Base-by-base conservation (phyloP, 768 basidiomycete genomes). In the Naganishia onofrii region DNA sequence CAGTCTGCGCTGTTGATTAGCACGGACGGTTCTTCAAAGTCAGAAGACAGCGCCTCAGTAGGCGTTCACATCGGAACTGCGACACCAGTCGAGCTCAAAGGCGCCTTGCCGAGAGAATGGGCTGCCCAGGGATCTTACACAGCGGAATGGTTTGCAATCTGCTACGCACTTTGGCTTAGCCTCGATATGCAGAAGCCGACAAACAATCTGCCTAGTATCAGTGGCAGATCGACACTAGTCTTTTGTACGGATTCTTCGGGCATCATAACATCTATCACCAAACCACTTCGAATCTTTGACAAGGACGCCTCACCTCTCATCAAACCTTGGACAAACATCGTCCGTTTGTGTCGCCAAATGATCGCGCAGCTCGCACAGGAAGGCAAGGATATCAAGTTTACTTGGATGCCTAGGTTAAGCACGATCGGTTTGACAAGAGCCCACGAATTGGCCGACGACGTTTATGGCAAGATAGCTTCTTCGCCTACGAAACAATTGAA, bases 341-440 rank as follows among this genome's bases (percentile, higher is more conserved):
- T 63, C 19, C 60, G 36, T 26, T n/a, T 63, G 12, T 63, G 60
- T 44, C 60, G 38, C 7, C 60, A 46, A 15, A 63, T 63, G 60
- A 63, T 63, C 2, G 60, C 23, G n/a, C 42, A 42, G 42, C 60
- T 63, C 8, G 60, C 60, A 44, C 15, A 26, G 23, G 60, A 63
- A 63, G 60, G 60, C 10, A 63, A 63, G 38, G 60, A 63, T 44
- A 42, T 63, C 38, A 63, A 63, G 38, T 63, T 63, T n/a, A 63
- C 60, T 1, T 63, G 60, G 60, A 63, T 63, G 60, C 60, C 60
- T n/a, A 63, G 60, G 28, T 15, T 63, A 42, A 63, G 38, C 38
- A 63, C 60, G 9, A 42, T 63, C 36, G 60, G 60, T 26, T 19
- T 63, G 26, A 63, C 60, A 2, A 42, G 60, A 42, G 60, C 60